Evolutionary conservation across 805 yeast genomes (phyloP).

Genomic region (Blastobotrys parvus): DNA sequence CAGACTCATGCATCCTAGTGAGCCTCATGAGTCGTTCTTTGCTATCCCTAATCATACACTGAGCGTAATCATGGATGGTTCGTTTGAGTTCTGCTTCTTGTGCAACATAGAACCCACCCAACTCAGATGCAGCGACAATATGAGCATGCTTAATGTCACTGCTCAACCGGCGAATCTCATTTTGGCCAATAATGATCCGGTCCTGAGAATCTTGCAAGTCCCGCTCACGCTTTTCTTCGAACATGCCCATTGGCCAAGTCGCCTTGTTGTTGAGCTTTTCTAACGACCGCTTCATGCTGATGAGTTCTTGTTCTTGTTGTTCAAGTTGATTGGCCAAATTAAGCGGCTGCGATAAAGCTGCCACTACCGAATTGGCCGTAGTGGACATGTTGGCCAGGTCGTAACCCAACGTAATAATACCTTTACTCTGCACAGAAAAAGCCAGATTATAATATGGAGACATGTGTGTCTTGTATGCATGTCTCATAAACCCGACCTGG

Average conservation of each 20-base stretch:
- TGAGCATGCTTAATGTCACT: constrained; percentile 28
- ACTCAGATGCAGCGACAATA: constrained; percentile 30
- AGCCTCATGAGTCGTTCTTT: constrained; percentile 17
- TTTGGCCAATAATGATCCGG: constrained; percentile 22
- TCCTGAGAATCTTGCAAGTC: constrained; percentile 24
- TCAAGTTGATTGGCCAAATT: constrained; percentile 20
- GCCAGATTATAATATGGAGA: constrained; percentile 4
- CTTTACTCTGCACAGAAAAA: constrained; percentile 2
- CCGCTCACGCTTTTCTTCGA: constrained; percentile 28
- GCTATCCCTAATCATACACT: constrained; percentile 14
- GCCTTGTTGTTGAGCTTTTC: constrained; percentile 16
- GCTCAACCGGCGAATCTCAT: constrained; percentile 24
- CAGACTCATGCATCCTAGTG: constrained; percentile 3
- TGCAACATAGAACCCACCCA: constrained; percentile 29
- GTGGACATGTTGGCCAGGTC: constrained; percentile 3
- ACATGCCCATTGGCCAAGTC: constrained; percentile 27
- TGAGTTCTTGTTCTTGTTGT: constrained; percentile 17
- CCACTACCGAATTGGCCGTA: constrained; percentile 17
- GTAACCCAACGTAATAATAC: constrained; percentile 3
- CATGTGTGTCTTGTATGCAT: neutral
- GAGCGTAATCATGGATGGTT: constrained; percentile 17
- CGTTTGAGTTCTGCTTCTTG: constrained; percentile 27
- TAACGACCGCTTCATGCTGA: constrained; percentile 18
- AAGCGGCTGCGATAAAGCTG: constrained; percentile 23
- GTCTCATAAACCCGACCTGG: constrained; percentile 9